Base-by-base conservation (phyloP, 768 basidiomycete species). In the Sutorius australiensis region DNA sequence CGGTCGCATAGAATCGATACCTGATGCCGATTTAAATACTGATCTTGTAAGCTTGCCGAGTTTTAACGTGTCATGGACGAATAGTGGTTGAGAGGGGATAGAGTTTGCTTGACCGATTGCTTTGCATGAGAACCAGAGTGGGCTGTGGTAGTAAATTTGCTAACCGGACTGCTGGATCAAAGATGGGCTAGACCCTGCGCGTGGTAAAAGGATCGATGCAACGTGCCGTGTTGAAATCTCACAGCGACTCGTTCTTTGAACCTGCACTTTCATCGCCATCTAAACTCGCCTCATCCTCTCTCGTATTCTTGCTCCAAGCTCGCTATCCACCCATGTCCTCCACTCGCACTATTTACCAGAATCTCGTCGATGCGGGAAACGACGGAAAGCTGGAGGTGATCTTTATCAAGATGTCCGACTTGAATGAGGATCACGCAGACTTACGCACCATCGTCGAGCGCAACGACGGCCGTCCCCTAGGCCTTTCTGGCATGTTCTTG, bases 391-490 rank as follows among this genome's bases (percentile, higher is more conserved):
- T 70, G 21, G 52, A 59, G 0, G 42, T 62, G 28, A 12, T 49
- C 21, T 16, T 58, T 12, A 28, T 59, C 48, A 57, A 52, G 14
- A 57, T 69, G 59, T 46, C 62, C 3, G 41, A 47, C 41, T 47
- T 69, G 33, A 60, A 66, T 38, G 55, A 64, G 11, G 69, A 69
- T 34, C 32, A 55, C 37, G 3, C 50, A 27, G 55, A 56, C 12
- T 30, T 69, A 11, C 56, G 61, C 30, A 53, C 51, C 17, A 32
- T 69, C 48, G 57, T 69, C 3, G 61, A 68, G 42, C 60, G 68
- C 53, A 69, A 69, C 54, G 70, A 71, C 10, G 68, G 69, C 16
- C 67, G 62, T 14, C 53, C 70, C 41, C 64, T 69, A 6, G 68
- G 68, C 38, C 62, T 69, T 30, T 70, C 68, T 0, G 58, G 59